Evolutionary conservation across 768 basidiomycete genomes (phyloP), one percentile per base, ranked within the genome.

Genomic region (Suillus decipiens): DNA sequence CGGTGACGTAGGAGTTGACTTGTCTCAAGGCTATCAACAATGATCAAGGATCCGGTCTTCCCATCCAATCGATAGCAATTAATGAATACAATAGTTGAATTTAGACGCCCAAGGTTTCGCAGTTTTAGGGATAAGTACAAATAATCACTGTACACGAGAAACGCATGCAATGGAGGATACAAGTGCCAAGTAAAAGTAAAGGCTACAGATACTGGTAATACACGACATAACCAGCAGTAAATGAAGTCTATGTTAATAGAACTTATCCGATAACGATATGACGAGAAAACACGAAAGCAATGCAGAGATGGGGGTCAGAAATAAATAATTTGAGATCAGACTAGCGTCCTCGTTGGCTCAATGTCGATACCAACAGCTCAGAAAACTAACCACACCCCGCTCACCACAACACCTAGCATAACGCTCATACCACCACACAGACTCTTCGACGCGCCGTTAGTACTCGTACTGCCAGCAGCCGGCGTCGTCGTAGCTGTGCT

Each of bases 381-480:
- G 17, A 39, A 24, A 15, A 28, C 37, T 24, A 57, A 57, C 55
- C 55, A 57, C 17, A 57, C 55, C 9, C 37, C 55, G 10, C 55
- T 57, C 55, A 39, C 37, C 1, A 14, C 55, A 24, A 57, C 55
- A 57, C 55, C 55, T 15, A 72, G 28, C 4, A 39, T 61, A 1
- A 50, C 39, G 14, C 54, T 64, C 42, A 61, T 43, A 8, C 68
- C 47, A 12, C 63, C 57, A 19, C 55, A 28, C 24, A 68, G 33
- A 33, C 15, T 14, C 63, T 61, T 63, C 24, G 59, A 53, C 17
- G 71, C 68, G 50, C 64, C 70, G 9, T 33, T 70, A 8, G 59
- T 63, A 31, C 54, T 55, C 8, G 54, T 37, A 24, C 63, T 57
- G 10, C 45, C 33, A 7, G n/a, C 39, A 22, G 64, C 45, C 15